Evolutionary conservation across 2,329 filamentous ascomycete genomes (phyloP), one percentile per base, ranked within the genome.

Genomic region (Rutstroemia sp.): DNA sequence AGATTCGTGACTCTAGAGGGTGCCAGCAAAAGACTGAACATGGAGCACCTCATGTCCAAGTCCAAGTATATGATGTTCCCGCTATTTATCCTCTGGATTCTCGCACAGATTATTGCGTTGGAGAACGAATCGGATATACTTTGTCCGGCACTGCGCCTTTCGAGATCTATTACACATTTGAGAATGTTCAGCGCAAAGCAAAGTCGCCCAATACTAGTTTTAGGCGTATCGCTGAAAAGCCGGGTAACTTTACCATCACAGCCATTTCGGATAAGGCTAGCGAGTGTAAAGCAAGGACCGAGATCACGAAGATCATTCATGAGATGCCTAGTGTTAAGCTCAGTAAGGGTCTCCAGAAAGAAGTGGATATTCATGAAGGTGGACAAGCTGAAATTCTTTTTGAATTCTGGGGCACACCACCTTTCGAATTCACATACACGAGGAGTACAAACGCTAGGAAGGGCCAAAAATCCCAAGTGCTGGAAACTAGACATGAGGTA

Each of bases 361-460:
- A 88, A 63, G 86, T 95, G 38, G 94, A 97, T 69, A 99, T 99
- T 61, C 95, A 97, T 71, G 92, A 99, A 75, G 94, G 94, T 64
- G 91, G 91, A 60, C 88, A 95, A 70, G 91, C 94, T 0, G 90
- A 96, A 69, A 91, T 99, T 52, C 75, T 90, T 7, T 97, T 99
- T 66, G 89, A 96, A 66, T 99, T 99, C 73, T 92, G 88, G 76
- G 94, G 95, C 56, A 92, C 89, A 5, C 91, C 94, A 60, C 94
- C 94, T 1, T 99, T 99, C 67, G 94, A 97, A 73, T 99, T 97
- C 70, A 96, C 92, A 57, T 97, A 95, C 71, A 97, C 91, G 19
- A 81, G 94, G 60, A 94, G 87, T 72, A 90, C 90, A 46, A 96
- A 96, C 69, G 85, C 85, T n/a, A 65, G 69, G 58, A 90, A 86